Base-by-base conservation (phyloP, 2,329 filamentous ascomycete species). In the Bipolaris zeicola region DNA sequence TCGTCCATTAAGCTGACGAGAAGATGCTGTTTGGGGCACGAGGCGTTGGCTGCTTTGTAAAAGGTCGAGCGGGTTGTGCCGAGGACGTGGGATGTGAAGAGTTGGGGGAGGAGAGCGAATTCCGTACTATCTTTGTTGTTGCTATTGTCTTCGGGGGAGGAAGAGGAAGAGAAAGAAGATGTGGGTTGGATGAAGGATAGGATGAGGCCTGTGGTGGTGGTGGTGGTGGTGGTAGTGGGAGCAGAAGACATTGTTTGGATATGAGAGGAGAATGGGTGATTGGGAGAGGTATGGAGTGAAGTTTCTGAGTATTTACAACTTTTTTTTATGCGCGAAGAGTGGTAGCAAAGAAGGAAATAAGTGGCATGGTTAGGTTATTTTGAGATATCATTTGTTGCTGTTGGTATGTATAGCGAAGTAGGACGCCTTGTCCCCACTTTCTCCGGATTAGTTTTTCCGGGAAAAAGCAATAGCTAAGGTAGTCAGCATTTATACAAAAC, bases 1-100 rank as follows among this genome's bases (percentile, higher is more conserved):
- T 74, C 64, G 3, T 63, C 55, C 1, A 69, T 44, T n/a, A 64
- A 60, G 50, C 67, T 67, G 3, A 75, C 41, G 14, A 66, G n/a
- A 46, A 74, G 60, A 37, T 65, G 50, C 38, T 62, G 66, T 39
- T 66, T 67, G 22, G 50, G 39, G 37, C 66, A 66, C 2, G 51
- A 28, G 1, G 64, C 39, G 56, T 67, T 61, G 2, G 61, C 67
- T 5, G 68, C 63, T 46, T 64, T 61, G 58, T 65, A 74, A 0
- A 37, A 33, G 1, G 14, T 33, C 8, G 38, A 22, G 0, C 31
- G 8, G 4, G 13, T 22, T 5, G 39, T 53, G 11, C 50, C 44
- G 2, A 38, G 31, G 10, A 43, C 6, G 11, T 44, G 46, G 0
- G 50, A 39, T 26, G 36, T 39, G 10, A 51, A 45, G 24, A 48